Evolutionary conservation across 1,284 basidiomycete species (phyloP), one percentile per base, ranked within the genome.

Genomic region (Papiliotrema terrestris): DNA sequence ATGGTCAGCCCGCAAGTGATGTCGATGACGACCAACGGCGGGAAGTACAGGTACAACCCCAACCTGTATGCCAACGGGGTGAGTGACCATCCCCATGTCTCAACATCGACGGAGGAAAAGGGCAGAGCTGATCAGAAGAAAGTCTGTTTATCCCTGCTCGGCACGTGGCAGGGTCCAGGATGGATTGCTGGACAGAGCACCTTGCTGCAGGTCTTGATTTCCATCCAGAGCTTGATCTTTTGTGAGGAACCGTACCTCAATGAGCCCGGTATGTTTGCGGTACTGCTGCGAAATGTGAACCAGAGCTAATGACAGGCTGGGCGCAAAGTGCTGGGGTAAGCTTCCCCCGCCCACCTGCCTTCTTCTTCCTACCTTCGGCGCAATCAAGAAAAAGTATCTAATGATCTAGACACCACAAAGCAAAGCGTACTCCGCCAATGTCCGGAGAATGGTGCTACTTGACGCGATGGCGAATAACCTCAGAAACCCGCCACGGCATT

Each of bases 211-310:
- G 88, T 85, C 20, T 57, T 69, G 49, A 87, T 95, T 44, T 93
- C 90, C n/a, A 92, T 94, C 44, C 91, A 94, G 77, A 89, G 88
- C 6, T 88, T 95, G 86, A 93, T 94, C 60, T 78, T 93, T 22
- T 90, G 87, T 59, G 89, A 92, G 13, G 90, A 93, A 63, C 90
- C 91, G 5, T 91, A 89, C 68, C 72, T 89, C 55, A 93, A 92
- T 64, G 92, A 96, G 73, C 92, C 92, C 14, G 89, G 70, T 58
- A 35, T 54, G 64, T 44, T 42, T 32, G 51, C n/a, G 45, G 19
- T 22, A 17, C 22, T 36, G 36, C 25, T 36, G 14, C 20, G 6
- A 14, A 14, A 20, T 13, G 19, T 23, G 4, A 22, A 4, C 17
- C 14, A 26, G 25, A 32, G 35, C n/a, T 22, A 11, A 15, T 14